These are phyloP conservation scores for Nadsonia fulvescens DNA, from an alignment of 805 yeast genomes.

Conservation along the genomic window DNA sequence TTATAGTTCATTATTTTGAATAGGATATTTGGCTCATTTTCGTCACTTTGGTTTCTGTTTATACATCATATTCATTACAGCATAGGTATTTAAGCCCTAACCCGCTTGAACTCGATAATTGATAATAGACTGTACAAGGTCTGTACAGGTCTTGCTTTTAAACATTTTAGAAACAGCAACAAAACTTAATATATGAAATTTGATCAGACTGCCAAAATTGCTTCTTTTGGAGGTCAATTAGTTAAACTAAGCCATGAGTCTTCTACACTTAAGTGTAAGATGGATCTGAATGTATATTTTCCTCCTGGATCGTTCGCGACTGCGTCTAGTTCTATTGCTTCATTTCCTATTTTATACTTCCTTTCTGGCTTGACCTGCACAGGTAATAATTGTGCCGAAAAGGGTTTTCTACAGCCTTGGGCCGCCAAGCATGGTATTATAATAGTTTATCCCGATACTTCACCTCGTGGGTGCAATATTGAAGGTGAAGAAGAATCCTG, in stretches of 20 bases:
- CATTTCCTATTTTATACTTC: conserved; percentile 58
- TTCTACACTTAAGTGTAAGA: conserved; percentile 38
- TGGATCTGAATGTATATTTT: conserved; percentile 72
- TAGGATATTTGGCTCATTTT: too few species aligned
- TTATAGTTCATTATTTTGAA: too few species aligned
- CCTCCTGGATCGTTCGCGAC: conserved; percentile 45
- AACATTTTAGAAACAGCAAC: too few species aligned
- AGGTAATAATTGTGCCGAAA: conserved; percentile 84
- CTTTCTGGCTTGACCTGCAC: conserved; percentile 86
- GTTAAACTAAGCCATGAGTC: conserved; percentile 65
- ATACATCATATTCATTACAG: too few species aligned
- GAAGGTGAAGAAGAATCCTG: conserved; percentile 70
- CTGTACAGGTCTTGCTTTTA: too few species aligned
- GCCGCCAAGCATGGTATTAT: conserved; percentile 76
- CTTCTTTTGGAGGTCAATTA: conserved; percentile 57
- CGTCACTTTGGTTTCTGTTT: too few species aligned
- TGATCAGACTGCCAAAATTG: conserved; percentile 32
- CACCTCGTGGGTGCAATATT: conserved; percentile 71
- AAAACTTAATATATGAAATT: too few species aligned
- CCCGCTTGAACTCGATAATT: too few species aligned
- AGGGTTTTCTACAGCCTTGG: conserved; percentile 70
- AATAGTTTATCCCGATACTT: conserved; percentile 86
- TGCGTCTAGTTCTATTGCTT: conserved; percentile 11
- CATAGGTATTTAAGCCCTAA: too few species aligned
- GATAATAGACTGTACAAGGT: too few species aligned